Percentiles rank a stretch among this genome's conserved stretches.
Conservation (phyloP, 768 basidiomycete genomes). For the Pleurotus tuber-regium region DNA sequence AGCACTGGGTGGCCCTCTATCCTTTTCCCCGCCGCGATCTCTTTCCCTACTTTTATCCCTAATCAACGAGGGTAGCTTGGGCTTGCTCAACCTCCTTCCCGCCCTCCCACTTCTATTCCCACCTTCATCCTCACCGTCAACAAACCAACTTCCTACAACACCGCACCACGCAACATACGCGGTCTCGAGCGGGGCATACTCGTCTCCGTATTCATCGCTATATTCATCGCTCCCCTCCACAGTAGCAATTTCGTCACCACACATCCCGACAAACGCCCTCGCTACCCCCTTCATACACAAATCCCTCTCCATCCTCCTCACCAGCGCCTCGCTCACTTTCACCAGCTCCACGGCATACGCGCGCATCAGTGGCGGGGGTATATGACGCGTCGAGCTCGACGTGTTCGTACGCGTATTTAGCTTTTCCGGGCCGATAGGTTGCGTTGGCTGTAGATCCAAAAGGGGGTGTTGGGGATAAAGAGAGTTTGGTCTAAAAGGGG, state of each 20-base stretch:
- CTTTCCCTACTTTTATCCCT: neutral
- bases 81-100: conserved; percentile 2
- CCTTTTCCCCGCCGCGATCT: neutral
- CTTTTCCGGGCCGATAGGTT: neutral
- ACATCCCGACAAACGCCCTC: conserved; percentile 39
- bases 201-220: conserved; percentile 38
- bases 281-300: conserved; percentile 54
- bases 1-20: neutral
- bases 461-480: neutral
- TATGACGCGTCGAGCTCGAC: conserved; percentile 1
- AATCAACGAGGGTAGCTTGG: neutral
- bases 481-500: neutral
- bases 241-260: neutral
- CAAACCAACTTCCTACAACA: conserved; percentile 42
- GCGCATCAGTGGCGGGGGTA: conserved; percentile 38
- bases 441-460: too few species aligned
- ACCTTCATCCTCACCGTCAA: conserved; percentile 3
- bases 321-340: conserved; percentile 36
- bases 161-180: conserved; percentile 50
- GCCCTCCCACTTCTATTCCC: neutral
- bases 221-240: neutral
- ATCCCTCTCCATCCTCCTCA: conserved; percentile 34
- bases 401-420: neutral
- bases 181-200: conserved; percentile 24
- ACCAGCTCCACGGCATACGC: conserved; percentile 40